Conservation (phyloP, 805 yeast genomes). For the Ogataea pignaliae region DNA sequence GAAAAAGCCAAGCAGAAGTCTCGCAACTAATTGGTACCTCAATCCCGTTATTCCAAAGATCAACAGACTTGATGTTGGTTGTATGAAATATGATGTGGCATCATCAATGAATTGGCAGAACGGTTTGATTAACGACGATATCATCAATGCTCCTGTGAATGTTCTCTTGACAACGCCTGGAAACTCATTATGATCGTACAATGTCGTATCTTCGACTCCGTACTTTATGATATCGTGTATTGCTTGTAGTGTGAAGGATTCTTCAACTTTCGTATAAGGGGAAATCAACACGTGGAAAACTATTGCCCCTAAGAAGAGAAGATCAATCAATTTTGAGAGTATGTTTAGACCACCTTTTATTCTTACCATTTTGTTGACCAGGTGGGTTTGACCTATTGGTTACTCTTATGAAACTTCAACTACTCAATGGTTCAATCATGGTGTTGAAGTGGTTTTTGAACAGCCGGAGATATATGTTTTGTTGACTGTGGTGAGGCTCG, state of each 20-base stretch:
- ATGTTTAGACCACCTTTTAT: neutral
- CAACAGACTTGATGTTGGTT: neutral
- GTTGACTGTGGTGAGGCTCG: too few species aligned
- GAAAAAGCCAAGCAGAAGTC: slow-evolving; percentile 58
- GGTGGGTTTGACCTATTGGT: too few species aligned
- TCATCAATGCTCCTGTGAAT: slow-evolving; percentile 62
- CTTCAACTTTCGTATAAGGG: slow-evolving; percentile 91
- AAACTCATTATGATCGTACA: slow-evolving; percentile 71
- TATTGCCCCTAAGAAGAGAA: slow-evolving; percentile 41
- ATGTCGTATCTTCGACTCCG: slow-evolving; percentile 44
- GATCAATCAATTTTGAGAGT: slow-evolving; percentile 12
- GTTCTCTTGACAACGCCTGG: slow-evolving; percentile 92
- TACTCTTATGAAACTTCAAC: too few species aligned
- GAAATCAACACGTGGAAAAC: slow-evolving; percentile 49
- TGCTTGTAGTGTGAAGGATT: slow-evolving; percentile 88
- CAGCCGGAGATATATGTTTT: too few species aligned
- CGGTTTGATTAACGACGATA: slow-evolving; percentile 46
- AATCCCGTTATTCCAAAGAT: slow-evolving; percentile 34
- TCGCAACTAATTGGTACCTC: slow-evolving; percentile 47
- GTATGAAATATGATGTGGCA: neutral
- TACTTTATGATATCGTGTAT: slow-evolving; percentile 70
- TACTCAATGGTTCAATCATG: too few species aligned
- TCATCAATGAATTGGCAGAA: slow-evolving; percentile 6
- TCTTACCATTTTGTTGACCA: neutral
- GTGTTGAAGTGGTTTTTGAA: too few species aligned